Conservation (phyloP, 2,329 filamentous ascomycete species). For the Akanthomyces dipterigenus region DNA sequence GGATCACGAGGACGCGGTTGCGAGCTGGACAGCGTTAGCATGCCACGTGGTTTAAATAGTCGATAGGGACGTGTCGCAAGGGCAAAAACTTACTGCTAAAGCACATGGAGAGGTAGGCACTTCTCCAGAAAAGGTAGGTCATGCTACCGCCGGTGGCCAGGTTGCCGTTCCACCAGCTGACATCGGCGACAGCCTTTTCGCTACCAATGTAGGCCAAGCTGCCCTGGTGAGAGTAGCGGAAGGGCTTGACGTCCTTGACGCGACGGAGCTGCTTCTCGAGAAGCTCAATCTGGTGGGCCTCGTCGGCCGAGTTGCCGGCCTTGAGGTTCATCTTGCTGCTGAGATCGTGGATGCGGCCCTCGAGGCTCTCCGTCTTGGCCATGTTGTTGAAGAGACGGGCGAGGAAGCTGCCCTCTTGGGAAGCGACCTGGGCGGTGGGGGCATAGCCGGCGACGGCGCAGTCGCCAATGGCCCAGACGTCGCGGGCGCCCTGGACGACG, state of each 20-base stretch:
- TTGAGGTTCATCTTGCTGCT: conserved; percentile 54
- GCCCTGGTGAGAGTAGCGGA: conserved; percentile 97
- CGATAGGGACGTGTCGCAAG: background rate
- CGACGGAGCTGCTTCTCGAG: conserved; percentile 81
- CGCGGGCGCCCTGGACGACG: conserved; percentile 92
- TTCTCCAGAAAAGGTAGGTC: conserved; percentile 98
- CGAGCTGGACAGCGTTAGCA: conserved; percentile 52
- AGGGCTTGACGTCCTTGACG: conserved; percentile 92
- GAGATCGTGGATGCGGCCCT: conserved; percentile 66
- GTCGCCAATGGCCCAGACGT: conserved; percentile 97
- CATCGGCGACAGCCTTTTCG: conserved; percentile 95
- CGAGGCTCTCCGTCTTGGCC: conserved; percentile 85
- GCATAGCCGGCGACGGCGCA: conserved; percentile 97
- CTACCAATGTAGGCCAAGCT: conserved; percentile 96
- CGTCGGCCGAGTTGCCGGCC: conserved; percentile 60
- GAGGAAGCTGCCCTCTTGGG: conserved; percentile 92
- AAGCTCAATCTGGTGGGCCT: conserved; percentile 69
- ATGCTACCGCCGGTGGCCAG: conserved; percentile 86
- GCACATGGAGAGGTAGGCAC: conserved; percentile 98
- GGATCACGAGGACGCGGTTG: conserved; percentile 84
- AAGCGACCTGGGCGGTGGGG: conserved; percentile 91
- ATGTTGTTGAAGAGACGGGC: conserved; percentile 97
- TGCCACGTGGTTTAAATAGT: conserved; percentile 15
- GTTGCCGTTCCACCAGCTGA: conserved; percentile 96
- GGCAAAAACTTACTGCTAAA: conserved; percentile 78